These are phyloP conservation scores for Xylaria bambusicola DNA, from an alignment of 495 filamentous ascomycete genomes.

Conservation along the genomic window DNA sequence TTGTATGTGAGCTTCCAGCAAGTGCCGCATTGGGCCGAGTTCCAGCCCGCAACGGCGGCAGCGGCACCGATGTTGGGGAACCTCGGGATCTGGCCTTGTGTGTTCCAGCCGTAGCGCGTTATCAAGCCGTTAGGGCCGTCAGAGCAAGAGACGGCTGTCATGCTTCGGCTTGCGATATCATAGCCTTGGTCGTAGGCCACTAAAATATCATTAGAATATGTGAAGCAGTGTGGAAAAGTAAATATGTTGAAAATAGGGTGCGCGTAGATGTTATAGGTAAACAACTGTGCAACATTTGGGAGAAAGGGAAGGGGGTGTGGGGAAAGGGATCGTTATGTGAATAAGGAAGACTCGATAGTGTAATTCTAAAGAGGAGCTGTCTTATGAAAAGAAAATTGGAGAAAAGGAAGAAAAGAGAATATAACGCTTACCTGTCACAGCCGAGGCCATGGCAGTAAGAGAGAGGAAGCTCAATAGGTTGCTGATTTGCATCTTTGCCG, in stretches of 20 bases:
- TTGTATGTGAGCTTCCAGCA: slow-evolving; percentile 68
- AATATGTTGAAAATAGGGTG: too few relatives aligned
- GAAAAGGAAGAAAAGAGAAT: background rate
- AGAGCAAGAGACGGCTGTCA: slow-evolving; percentile 55
- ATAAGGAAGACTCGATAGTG: too few relatives aligned
- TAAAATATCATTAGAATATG: too few relatives aligned
- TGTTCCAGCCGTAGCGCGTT: slow-evolving; percentile 50
- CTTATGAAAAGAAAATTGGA: slow-evolving; percentile 14
- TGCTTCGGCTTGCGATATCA: slow-evolving; percentile 49
- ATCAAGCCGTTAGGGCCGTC: slow-evolving; percentile 62
- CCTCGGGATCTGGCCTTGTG: slow-evolving; percentile 49
- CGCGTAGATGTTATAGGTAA: too few relatives aligned
- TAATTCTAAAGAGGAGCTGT: too few relatives aligned
- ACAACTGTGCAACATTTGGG: too few relatives aligned
- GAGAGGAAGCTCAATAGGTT: slow-evolving; percentile 42
- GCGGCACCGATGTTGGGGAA: slow-evolving; percentile 68
- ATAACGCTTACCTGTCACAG: slow-evolving; percentile 34
- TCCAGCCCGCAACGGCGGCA: slow-evolving; percentile 61
- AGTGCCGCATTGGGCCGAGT: slow-evolving; percentile 61
- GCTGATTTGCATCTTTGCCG: slow-evolving; percentile 51
- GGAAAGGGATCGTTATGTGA: too few relatives aligned
- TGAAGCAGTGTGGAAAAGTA: too few relatives aligned
- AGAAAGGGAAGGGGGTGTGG: too few relatives aligned
- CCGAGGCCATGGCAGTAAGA: slow-evolving; percentile 37
- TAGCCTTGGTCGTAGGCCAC: slow-evolving; percentile 63